Percentiles rank a stretch among this genome's conserved stretches.
Evolutionary conservation across 768 basidiomycete genomes (phyloP).

Genomic region (Trametes cinnabarina): DNA sequence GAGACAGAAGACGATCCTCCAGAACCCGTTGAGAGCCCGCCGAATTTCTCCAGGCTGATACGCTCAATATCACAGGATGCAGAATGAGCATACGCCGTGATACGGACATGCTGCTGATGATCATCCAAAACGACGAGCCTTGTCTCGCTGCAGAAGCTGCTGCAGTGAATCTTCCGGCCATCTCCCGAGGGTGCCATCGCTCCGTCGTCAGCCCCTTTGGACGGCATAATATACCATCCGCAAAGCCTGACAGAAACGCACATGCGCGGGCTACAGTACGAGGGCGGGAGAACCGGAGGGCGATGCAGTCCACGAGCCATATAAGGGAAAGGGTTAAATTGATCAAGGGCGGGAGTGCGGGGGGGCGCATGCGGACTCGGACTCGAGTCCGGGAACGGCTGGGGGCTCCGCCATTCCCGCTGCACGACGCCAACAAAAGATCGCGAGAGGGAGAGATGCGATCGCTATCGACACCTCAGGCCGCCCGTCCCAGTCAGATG

Average conservation of each 20-base stretch:
- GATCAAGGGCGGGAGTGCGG: neutral
- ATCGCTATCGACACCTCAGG: slow-evolving; percentile 17
- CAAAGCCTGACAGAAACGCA: too few relatives aligned
- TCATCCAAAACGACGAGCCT: too few relatives aligned
- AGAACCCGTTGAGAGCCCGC: neutral
- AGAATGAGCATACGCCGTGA: too few relatives aligned
- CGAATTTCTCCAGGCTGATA: neutral
- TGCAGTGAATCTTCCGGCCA: too few relatives aligned
- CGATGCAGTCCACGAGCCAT: neutral
- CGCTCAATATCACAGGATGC: neutral
- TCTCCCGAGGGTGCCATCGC: too few relatives aligned
- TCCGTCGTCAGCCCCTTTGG: too few relatives aligned
- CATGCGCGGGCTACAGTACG: neutral
- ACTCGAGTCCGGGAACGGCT: neutral
- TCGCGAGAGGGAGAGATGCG: neutral
- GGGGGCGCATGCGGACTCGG: neutral
- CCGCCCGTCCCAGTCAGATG: slow-evolving; percentile 17
- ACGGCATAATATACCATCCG: too few relatives aligned
- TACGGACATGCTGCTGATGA: neutral
- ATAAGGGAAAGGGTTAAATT: slow-evolving; percentile 3
- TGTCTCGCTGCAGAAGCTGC: too few relatives aligned
- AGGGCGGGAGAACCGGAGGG: neutral
- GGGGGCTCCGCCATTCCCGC: neutral
- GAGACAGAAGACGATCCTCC: neutral
- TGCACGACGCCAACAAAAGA: neutral